Percentiles rank a stretch among this genome's conserved stretches.
Evolutionary conservation across 108 stramenopile genomes (phyloP).

Genomic region (Stephanodiscus triporus): DNA sequence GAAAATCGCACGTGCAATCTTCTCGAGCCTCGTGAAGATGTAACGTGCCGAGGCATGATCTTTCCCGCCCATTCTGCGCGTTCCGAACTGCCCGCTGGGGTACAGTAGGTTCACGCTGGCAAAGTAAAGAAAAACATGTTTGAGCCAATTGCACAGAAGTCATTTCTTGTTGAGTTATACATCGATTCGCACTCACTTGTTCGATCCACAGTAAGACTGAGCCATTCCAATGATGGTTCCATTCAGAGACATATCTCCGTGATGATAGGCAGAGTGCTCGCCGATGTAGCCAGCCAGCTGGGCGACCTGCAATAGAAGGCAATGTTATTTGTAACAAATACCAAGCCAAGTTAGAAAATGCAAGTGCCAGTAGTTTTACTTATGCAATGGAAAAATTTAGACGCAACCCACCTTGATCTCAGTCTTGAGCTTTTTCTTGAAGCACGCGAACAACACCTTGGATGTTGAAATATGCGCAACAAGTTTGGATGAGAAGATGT

Average conservation of each 20-base stretch:
- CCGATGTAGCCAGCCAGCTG: conserved; percentile 90
- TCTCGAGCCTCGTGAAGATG: conserved; percentile 97
- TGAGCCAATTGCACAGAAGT: background rate
- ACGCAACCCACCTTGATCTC: conserved; percentile 96
- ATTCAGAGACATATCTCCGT: conserved; percentile 95
- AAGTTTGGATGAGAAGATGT: background rate
- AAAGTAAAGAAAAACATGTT: background rate
- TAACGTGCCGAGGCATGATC: conserved; percentile 97
- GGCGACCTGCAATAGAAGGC: background rate
- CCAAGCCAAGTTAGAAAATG: conserved; percentile 50
- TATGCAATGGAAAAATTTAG: background rate
- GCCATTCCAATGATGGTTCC: conserved; percentile 98
- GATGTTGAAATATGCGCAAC: background rate
- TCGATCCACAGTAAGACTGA: conserved; percentile 94
- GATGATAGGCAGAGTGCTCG: conserved; percentile 99
- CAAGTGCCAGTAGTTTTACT: too few relatives aligned
- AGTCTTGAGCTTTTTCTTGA: conserved; percentile 97
- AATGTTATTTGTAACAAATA: conserved; percentile 51
- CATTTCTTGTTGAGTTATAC: background rate
- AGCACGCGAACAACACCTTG: conserved; percentile 90
- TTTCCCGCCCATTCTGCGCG: conserved; percentile 94
- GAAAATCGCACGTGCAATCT: conserved; percentile 93
- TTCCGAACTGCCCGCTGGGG: conserved; percentile 98
- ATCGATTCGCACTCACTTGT: conserved; percentile 63
- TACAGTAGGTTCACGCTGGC: conserved; percentile 85